phyloP scores from a whole-genome alignment of 2,329 filamentous ascomycete species.

The Laburnicola sp. region DNA sequence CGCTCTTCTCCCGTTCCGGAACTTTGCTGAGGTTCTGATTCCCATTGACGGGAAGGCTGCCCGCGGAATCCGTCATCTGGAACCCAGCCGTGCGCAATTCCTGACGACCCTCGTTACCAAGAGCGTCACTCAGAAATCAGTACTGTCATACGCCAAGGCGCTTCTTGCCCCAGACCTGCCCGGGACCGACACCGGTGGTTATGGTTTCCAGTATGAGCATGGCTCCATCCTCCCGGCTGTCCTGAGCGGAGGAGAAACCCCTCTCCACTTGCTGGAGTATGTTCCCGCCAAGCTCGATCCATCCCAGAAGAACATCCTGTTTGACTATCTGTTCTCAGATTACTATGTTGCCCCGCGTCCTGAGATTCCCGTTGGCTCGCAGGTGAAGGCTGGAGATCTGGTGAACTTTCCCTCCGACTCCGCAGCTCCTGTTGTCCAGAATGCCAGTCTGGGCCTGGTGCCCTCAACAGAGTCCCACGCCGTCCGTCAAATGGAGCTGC shows the following conservation, averaged over 20 bases:
- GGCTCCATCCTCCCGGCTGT: not conserved
- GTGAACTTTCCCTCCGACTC: not conserved
- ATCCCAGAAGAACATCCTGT: not conserved
- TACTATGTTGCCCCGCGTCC: not conserved
- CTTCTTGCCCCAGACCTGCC: not conserved
- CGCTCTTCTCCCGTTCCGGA: constrained; percentile 23
- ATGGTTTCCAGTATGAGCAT: constrained; percentile 1
- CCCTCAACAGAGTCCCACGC: not conserved
- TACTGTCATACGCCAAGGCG: not conserved
- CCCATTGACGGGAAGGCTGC: constrained; percentile 12
- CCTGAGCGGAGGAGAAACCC: not conserved
- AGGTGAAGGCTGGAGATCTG: not conserved
- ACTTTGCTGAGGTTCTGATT: constrained; percentile 23
- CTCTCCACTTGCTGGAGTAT: not conserved
- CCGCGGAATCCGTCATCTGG: not conserved
- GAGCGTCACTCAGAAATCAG: not conserved
- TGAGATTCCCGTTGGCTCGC: not conserved
- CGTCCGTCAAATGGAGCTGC: not conserved
- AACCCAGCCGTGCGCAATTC: not conserved
- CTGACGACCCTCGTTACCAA: not conserved
- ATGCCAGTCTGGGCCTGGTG: not conserved
- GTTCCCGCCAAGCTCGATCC: not conserved
- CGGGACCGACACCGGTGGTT: not conserved
- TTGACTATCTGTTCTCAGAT: not conserved
- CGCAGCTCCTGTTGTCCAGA: not conserved